These are phyloP conservation scores for Halteria grandinella DNA, from an alignment of 73 alveolate species.

Conservation along the genomic window DNA sequence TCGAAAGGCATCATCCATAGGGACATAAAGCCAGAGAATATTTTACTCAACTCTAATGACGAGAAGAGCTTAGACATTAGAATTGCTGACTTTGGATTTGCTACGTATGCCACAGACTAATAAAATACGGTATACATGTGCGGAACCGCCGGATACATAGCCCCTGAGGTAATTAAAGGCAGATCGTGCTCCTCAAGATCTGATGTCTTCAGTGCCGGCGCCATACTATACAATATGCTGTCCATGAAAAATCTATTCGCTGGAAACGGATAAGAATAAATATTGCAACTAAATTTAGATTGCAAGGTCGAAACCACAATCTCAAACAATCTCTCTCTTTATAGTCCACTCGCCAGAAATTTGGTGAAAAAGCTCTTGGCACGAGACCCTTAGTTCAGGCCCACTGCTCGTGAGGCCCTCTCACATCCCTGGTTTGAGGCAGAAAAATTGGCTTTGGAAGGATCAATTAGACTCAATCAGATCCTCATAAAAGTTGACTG, in stretches of 20 bases:
- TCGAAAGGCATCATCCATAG: constrained; percentile 55
- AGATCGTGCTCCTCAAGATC: constrained; percentile 7
- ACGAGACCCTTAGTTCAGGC: background rate
- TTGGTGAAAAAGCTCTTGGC: background rate
- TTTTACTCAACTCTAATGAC: constrained; percentile 26
- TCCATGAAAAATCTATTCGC: constrained; percentile 16
- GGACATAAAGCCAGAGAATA: constrained; percentile 63
- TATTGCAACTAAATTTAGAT: background rate
- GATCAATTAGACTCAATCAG: too few species aligned
- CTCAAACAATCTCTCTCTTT: too few species aligned
- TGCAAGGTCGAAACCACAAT: constrained; percentile 1
- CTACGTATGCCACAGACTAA: constrained; percentile 30
- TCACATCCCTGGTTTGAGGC: constrained; percentile 43
- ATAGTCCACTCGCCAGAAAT: too few species aligned
- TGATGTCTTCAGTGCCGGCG: constrained; percentile 45
- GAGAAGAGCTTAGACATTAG: constrained; percentile 47
- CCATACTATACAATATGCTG: constrained; percentile 19
- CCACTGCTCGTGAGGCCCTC: constrained; percentile 44
- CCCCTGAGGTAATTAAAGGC: constrained; percentile 63
- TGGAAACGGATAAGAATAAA: background rate
- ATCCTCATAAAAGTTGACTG: too few species aligned
- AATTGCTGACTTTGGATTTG: constrained; percentile 81
- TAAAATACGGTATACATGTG: constrained; percentile 52
- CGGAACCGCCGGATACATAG: constrained; percentile 74
- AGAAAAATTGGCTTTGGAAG: too few species aligned